phyloP scores from a whole-genome alignment of 2,329 filamentous ascomycete genomes.

The Coniochaeta sp. region DNA sequence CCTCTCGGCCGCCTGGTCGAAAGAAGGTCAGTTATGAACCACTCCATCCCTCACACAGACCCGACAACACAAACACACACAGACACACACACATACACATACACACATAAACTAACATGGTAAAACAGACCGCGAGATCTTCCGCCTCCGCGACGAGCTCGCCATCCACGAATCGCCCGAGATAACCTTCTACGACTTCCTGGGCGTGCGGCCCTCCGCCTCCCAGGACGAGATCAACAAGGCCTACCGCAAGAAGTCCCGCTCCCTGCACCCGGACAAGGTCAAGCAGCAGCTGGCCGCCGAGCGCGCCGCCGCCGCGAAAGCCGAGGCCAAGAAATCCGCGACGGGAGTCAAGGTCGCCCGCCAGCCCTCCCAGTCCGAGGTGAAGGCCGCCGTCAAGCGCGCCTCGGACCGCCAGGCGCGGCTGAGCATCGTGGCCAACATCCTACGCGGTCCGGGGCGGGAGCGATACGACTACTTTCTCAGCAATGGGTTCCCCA shows the following conservation, averaged over 20 bases:
- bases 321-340: constrained; percentile 43
- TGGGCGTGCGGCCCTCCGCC: constrained; percentile 67
- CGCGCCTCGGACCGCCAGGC: constrained; percentile 76
- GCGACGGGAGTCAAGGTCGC: constrained; percentile 57
- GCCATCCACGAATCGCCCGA: constrained; percentile 65
- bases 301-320: constrained; percentile 51
- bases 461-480: constrained; percentile 94
- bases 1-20: constrained; percentile 71
- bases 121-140: constrained; percentile 85
- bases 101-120: neutral
- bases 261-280: constrained; percentile 88
- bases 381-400: constrained; percentile 74
- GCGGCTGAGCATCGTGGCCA: constrained; percentile 74
- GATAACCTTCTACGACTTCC: constrained; percentile 89
- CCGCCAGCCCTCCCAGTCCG: constrained; percentile 64
- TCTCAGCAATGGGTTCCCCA: constrained; percentile 83
- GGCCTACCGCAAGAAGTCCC: constrained; percentile 84
- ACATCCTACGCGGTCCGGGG: constrained; percentile 73
- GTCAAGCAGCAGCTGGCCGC: constrained; percentile 76
- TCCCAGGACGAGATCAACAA: constrained; percentile 86
- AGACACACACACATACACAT: too few species aligned
- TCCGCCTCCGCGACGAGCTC: constrained; percentile 87
- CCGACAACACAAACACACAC: neutral
- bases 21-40: constrained; percentile 58
- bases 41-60: too few species aligned